These are phyloP conservation scores for Fusarium sp. DNA, from an alignment of 2,329 filamentous ascomycete species.

Conservation along the genomic window DNA sequence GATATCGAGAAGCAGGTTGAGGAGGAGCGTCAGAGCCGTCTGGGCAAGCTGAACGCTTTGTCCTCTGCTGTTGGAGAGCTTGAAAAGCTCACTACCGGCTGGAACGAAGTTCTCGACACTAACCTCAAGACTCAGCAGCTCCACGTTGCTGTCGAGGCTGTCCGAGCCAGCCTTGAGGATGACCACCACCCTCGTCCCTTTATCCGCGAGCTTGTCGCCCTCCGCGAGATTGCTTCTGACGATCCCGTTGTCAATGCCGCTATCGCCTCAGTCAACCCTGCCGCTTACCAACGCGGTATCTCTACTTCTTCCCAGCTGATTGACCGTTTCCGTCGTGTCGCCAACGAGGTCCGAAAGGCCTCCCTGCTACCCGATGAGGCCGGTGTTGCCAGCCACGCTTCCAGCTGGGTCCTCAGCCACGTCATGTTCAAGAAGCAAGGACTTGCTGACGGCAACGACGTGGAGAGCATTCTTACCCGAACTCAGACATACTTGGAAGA, in stretches of 20 bases:
- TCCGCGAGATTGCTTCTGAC: constrained; percentile 89
- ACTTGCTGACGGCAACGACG: constrained; percentile 84
- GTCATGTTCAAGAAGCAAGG: constrained; percentile 96
- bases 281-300: constrained; percentile 92
- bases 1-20: constrained; percentile 87
- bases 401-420: constrained; percentile 89
- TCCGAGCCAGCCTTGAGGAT: constrained; percentile 83
- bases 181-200: constrained; percentile 81
- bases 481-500: constrained; percentile 93
- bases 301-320: constrained; percentile 86
- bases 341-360: constrained; percentile 92
- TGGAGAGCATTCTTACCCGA: constrained; percentile 90
- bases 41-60: constrained; percentile 86
- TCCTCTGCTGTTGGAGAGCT: constrained; percentile 82
- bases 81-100: constrained; percentile 86
- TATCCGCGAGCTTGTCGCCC: constrained; percentile 88
- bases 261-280: constrained; percentile 94
- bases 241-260: constrained; percentile 91
- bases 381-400: constrained; percentile 92
- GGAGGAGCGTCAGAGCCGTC: constrained; percentile 84
- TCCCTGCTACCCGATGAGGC: constrained; percentile 92
- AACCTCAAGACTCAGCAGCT: constrained; percentile 96
- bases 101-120: constrained; percentile 89
- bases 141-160: constrained; percentile 93
- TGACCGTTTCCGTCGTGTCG: constrained; percentile 94